A percentile compares a stretch with the other conserved stretches of the same genome.
Conservation (phyloP, 305 asterid species). For the Lippia alba region DNA sequence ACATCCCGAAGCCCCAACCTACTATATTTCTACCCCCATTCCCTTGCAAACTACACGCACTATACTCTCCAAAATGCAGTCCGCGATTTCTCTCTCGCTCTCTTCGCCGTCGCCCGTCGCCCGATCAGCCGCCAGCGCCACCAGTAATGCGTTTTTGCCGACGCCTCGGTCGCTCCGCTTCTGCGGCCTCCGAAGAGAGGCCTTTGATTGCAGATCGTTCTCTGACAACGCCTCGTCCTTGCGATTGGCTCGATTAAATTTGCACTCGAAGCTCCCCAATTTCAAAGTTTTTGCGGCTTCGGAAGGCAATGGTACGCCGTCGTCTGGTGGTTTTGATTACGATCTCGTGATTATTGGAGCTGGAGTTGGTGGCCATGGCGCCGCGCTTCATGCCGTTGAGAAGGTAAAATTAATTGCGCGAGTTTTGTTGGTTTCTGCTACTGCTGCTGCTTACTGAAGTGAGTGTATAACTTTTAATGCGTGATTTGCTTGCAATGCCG, state of each 20-base stretch:
- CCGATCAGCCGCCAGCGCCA: constrained; percentile 51
- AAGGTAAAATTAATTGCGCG: constrained; percentile 51
- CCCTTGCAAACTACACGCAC: constrained; percentile 22
- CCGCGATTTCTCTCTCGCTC: constrained; percentile 68
- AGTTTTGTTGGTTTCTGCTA: constrained; percentile 19
- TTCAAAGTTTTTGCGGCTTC: constrained; percentile 54
- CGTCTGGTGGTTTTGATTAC: constrained; percentile 66
- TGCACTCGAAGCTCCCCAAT: constrained; percentile 37
- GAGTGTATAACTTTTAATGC: constrained; percentile 4
- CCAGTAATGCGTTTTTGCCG: constrained; percentile 36
- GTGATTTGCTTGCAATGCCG: constrained; percentile 3
- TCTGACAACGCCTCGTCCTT: constrained; percentile 41
- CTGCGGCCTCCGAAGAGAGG: constrained; percentile 88
- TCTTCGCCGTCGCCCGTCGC: constrained; percentile 54
- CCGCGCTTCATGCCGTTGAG: constrained; percentile 98
- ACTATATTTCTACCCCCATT: background rate
- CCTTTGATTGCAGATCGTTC: constrained; percentile 46
- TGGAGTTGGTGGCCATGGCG: constrained; percentile 99
- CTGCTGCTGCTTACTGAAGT: background rate
- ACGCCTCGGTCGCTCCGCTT: constrained; percentile 76
- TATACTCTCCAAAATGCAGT: constrained; percentile 56
- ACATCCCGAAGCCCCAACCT: constrained; percentile 58
- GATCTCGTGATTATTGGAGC: constrained; percentile 97
- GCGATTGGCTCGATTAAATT: constrained; percentile 42
- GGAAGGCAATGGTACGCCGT: constrained; percentile 64